Base-by-base conservation (phyloP, 495 filamentous ascomycete genomes). In the Alectoria sarmentosa region DNA sequence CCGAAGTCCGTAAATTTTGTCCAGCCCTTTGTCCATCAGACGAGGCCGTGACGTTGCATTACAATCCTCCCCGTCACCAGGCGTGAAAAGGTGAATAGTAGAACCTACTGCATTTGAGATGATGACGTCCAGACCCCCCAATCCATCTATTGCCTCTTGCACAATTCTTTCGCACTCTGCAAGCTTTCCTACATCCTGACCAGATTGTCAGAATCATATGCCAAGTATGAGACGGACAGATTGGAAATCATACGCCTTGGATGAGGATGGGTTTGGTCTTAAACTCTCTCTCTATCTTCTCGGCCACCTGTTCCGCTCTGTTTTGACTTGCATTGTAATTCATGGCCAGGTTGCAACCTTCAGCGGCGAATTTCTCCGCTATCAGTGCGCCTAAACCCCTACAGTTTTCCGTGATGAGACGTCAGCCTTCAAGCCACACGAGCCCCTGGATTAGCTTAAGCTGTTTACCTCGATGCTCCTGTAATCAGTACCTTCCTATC, bases 71-170 rank as follows among this genome's bases (percentile, higher is more conserved):
- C 41, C 3, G 15, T 30, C 11, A 28, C 9, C 49, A 52, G 8
- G 41, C 2, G 15, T 23, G 11, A n/a, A 4, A 15, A 15, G 2
- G 19, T 6, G 14, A 34, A 34, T n/a, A n/a, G 42, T 19, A 23
- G n/a, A 32, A 75, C 86, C 65, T 67, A 88, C 88, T 17, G 88
- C 88, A 73, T 91, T 90, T 0, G 84, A 86, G 58, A 90, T 77
- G 6, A 91, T 73, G 39, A 89, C 79, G 74, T 91, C 88, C 28
- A 91, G 70, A 1, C 88, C 87, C 7, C 88, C 87, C 8, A 90
- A 72, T 39, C 79, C 73, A 63, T 83, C 76, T 60, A 85, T 80
- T 7, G 83, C 79, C 26, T 84, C 76, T 37, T 82, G 71, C 10
- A 90, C 83, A 23, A 78, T 71, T 1, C 73, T 75, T 37, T 73